Evolutionary conservation across 345 rosid genomes (phyloP), one percentile per base, ranked within the genome.

Genomic region (Stellera chamaejasme): DNA sequence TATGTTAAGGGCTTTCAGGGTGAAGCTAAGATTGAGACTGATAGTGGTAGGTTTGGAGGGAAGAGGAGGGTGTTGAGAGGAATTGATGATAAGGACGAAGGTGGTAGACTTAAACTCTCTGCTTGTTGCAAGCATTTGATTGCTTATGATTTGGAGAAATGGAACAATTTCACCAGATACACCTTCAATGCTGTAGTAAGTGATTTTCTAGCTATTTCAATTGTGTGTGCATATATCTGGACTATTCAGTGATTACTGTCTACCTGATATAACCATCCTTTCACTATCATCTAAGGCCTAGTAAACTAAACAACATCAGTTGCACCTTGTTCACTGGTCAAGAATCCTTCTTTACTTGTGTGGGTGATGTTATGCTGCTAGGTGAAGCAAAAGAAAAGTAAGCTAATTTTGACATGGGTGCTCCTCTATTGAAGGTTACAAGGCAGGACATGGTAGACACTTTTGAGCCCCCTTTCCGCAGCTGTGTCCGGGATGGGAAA

Each of bases 101-200:
- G 27, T 71, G 81, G 52, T 59, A 62, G 64, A 11, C 79, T 92
- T 52, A 81, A 88, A 95, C 60, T 88, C 25, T 92, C 98, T 68
- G 96, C 96, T 71, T 88, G 98, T 73, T 92, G 96, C 62, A 92
- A 92, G 70, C 96, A 92, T 71, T 72, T 79, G 65, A 86, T 82
- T 75, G 96, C 95, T 32, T 92, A 92, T 79, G 98, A 86, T 65
- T 69, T 92, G 77, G 96, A 92, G 36, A 83, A 78, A 51, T 92
- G 95, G 98, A 75, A 61, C 39, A 74, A 77, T 49, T 88, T 86
- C 68, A 77, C 72, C 51, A 74, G 98, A 74, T 88, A 92, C 66
- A 78, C 65, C 68, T 92, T 92, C 83, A 70, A 88, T 77, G 98
- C 95, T 51, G 82, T 79, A 84, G 98, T 86, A 69, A 79, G 66